phyloP scores from a whole-genome alignment of 2,329 filamentous ascomycete genomes.

The Trichoderma sp. region DNA sequence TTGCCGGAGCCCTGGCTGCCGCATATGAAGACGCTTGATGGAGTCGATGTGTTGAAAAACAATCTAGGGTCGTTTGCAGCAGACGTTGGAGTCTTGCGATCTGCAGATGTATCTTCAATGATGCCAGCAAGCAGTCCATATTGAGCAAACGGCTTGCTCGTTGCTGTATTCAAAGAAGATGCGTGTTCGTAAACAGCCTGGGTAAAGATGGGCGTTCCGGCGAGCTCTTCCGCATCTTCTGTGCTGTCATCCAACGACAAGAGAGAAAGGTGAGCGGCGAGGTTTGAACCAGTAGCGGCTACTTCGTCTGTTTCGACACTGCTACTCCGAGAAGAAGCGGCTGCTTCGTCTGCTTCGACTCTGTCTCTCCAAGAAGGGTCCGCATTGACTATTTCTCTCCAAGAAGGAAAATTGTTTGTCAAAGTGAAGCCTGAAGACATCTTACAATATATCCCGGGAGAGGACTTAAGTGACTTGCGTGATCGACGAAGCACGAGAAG shows the following conservation, averaged over 20 bases:
- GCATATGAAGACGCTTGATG: constrained; percentile 62
- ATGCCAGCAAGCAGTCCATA: constrained; percentile 25
- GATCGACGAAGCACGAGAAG: no score
- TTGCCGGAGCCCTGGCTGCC: constrained; percentile 39
- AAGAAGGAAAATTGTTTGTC: no score
- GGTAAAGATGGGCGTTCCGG: constrained; percentile 24
- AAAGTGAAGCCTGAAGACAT: no score
- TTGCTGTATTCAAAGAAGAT: not conserved
- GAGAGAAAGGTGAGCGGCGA: constrained; percentile 15
- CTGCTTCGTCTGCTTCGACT: no score
- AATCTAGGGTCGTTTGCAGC: constrained; percentile 28
- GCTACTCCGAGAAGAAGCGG: not conserved
- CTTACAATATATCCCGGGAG: no score
- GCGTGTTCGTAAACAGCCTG: constrained; percentile 19
- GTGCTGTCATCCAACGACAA: not conserved
- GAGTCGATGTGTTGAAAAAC: constrained; percentile 48
- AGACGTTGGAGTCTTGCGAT: no score
- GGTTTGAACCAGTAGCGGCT: not conserved
- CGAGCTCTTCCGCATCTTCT: constrained; percentile 17
- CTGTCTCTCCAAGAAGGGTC: no score
- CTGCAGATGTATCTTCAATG: not conserved
- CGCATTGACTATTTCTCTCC: no score
- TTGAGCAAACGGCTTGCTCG: constrained; percentile 16
- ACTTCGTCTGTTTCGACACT: no score
- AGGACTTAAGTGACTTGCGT: no score